Base-by-base conservation (phyloP, 345 rosid species). In the Erucastrum elatum region DNA sequence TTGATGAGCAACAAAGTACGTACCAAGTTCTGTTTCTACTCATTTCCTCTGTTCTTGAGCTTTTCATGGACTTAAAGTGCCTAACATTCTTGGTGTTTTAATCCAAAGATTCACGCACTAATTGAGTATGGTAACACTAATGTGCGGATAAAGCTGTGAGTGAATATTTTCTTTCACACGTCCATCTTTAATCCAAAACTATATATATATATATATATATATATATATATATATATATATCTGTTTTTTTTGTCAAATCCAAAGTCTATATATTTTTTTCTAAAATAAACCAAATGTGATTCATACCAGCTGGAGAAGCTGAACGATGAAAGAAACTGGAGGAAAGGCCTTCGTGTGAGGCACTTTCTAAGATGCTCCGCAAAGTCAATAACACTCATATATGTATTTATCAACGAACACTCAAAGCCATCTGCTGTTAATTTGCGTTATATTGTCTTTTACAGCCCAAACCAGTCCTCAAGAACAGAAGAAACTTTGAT, bases 291-390 rank as follows among this genome's bases (percentile, higher is more conserved):
- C 33, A 59, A 58, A 72, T 72, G 51, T 71, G 68, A 67, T 41
- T 8, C 39, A n/a, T 34, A 34, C 29, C 46, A 64, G 98, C 96
- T 81, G 5, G 94, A 87, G 81, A 91, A 88, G 76, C 78, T 96
- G 77, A 96, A 88, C 70, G 99, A 96, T 55, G 91, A 91, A 85
- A 84, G 96, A 82, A 88, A 96, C 82, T 96, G 98, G 96, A 86
- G 97, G 80, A 96, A 93, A 88, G 99, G 98, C 30, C 94, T 96
- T 74, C 88, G 95, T 74, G 98, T 93, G 58, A 84, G 97, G 85
- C 78, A 85, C 84, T 88, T 93, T 80, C 89, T 87, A 70, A 89
- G 94, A 83, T 88, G 91, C 86, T 88, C 99, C 82, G 98, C 93
- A 89, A 34, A n/a, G 8, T 26, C 15, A 25, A 31, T 58, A 1